Evolutionary conservation across 805 yeast species (phyloP), one percentile per base, ranked within the genome.

Genomic region (Lachancea fermentati): DNA sequence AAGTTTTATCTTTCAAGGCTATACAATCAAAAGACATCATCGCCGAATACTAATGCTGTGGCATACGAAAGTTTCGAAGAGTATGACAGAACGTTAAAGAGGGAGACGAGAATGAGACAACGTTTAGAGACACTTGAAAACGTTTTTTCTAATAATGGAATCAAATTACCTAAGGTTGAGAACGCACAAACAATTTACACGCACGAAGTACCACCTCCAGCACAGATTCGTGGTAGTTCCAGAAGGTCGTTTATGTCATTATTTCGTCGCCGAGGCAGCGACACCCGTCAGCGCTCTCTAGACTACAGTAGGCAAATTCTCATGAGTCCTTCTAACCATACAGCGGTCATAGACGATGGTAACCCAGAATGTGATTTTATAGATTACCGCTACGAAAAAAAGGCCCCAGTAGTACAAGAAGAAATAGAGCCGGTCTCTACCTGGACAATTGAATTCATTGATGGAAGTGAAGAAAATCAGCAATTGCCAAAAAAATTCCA

Each of bases 1-100:
- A 58, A 50, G 39, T 61, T 61, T 44, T 62, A 53, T 44, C 50
- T 53, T 36, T 48, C 61, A 22, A 22, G 37, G 15, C 29, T 30
- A 48, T 26, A 53, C 19, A 5, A 30, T 16, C 22, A 14, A 22
- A 17, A 24, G 8, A 11, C 26, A 7, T 22, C 26, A 22, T 7
- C 26, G 11, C 16, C 42, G 1, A 32, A 39, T 5, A 32, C 30
- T 2, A 35, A 29, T 6, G 48, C 39, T 2, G 45, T 43, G 2
- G 40, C 32, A 6, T 45, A 35, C 6, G 47, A 42, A 3, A 65
- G 57, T 42, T 65, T 65, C 41, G 55, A 47, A 12, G 45, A 44
- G 15, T 65, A 61, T 41, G 65, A 63, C 32, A 30, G 42, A 8
- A 50, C 55, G 45, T 47, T 62, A 2, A 50, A 47, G n/a, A 34